phyloP scores from a whole-genome alignment of 345 rosid species.

The Nephelium lappaceum region DNA sequence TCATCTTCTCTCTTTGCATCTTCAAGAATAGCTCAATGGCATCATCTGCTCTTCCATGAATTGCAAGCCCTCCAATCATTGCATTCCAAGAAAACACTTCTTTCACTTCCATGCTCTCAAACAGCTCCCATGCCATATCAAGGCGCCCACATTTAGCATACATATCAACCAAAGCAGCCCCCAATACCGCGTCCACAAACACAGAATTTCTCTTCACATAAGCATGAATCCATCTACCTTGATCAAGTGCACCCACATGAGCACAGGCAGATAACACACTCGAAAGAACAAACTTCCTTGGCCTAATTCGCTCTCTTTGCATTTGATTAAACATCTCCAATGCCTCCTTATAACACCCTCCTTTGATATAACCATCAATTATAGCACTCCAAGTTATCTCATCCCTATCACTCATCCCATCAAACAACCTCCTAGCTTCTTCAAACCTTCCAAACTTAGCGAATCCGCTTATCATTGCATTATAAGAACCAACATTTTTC shows the following conservation, averaged over 20 bases:
- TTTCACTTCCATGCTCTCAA: slow-evolving; percentile 39
- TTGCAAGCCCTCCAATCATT: slow-evolving; percentile 48
- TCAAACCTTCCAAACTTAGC: slow-evolving; percentile 38
- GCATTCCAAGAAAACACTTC: slow-evolving; percentile 51
- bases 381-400: slow-evolving; percentile 58
- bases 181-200: slow-evolving; percentile 36
- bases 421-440: slow-evolving; percentile 47
- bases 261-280: slow-evolving; percentile 47
- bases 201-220: slow-evolving; percentile 31
- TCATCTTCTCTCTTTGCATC: slow-evolving; percentile 36
- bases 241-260: slow-evolving; percentile 47
- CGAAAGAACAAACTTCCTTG: slow-evolving; percentile 37
- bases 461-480: slow-evolving; percentile 45
- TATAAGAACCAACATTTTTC: slow-evolving; percentile 45
- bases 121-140: slow-evolving; percentile 49
- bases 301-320: slow-evolving; percentile 38
- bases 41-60: slow-evolving; percentile 49
- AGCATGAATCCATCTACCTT: slow-evolving; percentile 52
- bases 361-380: slow-evolving; percentile 47
- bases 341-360: slow-evolving; percentile 42
- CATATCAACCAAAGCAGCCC: slow-evolving; percentile 51
- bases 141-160: slow-evolving; percentile 48
- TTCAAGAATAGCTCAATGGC: slow-evolving; percentile 40
- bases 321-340: slow-evolving; percentile 39
- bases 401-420: slow-evolving; percentile 40